Conservation (phyloP, 768 basidiomycete genomes). For the Amanita thiersii region DNA sequence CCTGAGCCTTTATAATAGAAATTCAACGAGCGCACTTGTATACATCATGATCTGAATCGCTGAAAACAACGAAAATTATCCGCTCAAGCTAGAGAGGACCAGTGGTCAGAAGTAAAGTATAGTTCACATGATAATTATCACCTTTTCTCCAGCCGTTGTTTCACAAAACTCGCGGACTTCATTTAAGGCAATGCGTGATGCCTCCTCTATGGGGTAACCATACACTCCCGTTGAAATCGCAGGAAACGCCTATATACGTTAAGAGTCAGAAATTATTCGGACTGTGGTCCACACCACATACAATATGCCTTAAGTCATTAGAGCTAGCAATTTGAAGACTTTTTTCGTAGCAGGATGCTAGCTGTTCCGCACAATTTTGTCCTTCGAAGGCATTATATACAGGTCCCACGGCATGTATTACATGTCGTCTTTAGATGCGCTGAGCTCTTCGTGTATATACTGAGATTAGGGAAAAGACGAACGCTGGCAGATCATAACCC, state of each 20-base stretch:
- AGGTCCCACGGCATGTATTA: slow-evolving; percentile 83
- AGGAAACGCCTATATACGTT: slow-evolving; percentile 56
- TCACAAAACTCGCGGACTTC: slow-evolving; percentile 52
- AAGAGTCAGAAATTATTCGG: neutral
- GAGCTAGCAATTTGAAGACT: slow-evolving; percentile 57
- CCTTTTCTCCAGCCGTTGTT: slow-evolving; percentile 38
- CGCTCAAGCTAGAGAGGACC: slow-evolving; percentile 52
- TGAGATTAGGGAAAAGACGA: slow-evolving; percentile 19
- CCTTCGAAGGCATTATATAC: slow-evolving; percentile 38
- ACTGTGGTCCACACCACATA: slow-evolving; percentile 23
- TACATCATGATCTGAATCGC: slow-evolving; percentile 48
- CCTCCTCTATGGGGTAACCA: slow-evolving; percentile 67
- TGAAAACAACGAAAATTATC: slow-evolving; percentile 71
- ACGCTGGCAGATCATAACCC: slow-evolving; percentile 75
- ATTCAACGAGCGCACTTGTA: slow-evolving; percentile 50
- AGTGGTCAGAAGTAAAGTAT: neutral
- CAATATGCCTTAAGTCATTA: slow-evolving; percentile 56
- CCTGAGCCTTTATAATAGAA: neutral
- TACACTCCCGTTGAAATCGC: slow-evolving; percentile 77
- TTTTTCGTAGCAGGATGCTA: slow-evolving; percentile 61
- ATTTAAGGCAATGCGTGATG: slow-evolving; percentile 62
- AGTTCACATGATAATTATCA: slow-evolving; percentile 11
- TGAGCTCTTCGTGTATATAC: slow-evolving; percentile 2
- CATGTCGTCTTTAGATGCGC: slow-evolving; percentile 39
- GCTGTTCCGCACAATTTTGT: slow-evolving; percentile 39